Percentiles rank a stretch among this genome's conserved stretches.
phyloP scores from a whole-genome alignment of 1,284 basidiomycete genomes.

The Malassezia japonica region DNA sequence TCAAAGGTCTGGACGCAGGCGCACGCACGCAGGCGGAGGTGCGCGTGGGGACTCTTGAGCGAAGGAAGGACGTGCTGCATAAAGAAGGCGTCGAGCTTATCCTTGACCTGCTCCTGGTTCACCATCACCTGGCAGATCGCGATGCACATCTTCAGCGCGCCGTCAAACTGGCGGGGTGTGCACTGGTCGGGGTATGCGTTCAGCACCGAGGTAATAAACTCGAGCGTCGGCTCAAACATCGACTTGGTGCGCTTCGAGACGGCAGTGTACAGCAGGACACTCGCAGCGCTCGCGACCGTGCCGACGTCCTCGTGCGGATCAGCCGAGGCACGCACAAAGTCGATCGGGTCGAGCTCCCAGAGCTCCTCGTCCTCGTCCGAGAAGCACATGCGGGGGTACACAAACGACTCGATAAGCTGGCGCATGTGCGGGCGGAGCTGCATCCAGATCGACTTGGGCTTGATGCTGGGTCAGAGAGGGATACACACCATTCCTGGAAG shows the following conservation, averaged over 20 bases:
- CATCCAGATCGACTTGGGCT: conserved; percentile 44
- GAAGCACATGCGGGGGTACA: conserved; percentile 43
- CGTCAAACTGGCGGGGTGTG: conserved; percentile 38
- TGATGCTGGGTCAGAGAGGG: conserved; percentile 19
- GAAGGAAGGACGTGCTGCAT: conserved; percentile 40
- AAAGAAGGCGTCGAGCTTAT: conserved; percentile 39
- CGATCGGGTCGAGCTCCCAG: conserved; percentile 43
- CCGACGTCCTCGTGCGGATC: conserved; percentile 43
- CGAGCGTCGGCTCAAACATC: conserved; percentile 36
- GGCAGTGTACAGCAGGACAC: conserved; percentile 22
- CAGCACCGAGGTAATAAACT: conserved; percentile 40
- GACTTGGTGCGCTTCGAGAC: conserved; percentile 40
- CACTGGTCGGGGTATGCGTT: conserved; percentile 32
- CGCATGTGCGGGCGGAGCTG: conserved; percentile 41
- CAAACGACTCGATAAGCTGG: conserved; percentile 34
- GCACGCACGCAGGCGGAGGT: conserved; percentile 40
- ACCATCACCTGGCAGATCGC: conserved; percentile 38
- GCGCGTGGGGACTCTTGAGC: conserved; percentile 32
- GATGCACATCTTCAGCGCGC: conserved; percentile 37
- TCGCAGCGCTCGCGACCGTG: conserved; percentile 26
- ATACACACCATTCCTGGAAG: conserved; percentile 33
- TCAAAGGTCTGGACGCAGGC: conserved; percentile 38
- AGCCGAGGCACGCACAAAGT: conserved; percentile 37
- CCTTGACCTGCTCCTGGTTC: conserved; percentile 29
- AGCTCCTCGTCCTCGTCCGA: conserved; percentile 38